Conservation (phyloP, 2,329 filamentous ascomycete genomes). For the Talaromyces sp. region DNA sequence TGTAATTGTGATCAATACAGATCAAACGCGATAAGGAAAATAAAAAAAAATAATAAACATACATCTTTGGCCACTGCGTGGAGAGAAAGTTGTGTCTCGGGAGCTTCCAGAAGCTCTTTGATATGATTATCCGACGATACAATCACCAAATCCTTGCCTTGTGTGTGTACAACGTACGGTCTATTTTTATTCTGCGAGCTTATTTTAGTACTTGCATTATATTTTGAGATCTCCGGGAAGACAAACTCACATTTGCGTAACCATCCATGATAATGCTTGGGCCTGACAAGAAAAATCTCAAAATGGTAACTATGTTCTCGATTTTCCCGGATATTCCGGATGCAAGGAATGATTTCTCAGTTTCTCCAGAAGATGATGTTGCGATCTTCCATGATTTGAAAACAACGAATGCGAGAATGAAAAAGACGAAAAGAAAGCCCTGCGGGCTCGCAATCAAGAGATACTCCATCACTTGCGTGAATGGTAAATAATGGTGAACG, state of each 20-base stretch:
- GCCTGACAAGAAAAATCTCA: background rate
- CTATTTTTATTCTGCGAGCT: background rate
- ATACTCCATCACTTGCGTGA: background rate
- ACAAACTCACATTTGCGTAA: background rate
- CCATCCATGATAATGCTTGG: background rate
- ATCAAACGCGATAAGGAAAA: background rate
- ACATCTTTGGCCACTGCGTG: slow-evolving; percentile 4
- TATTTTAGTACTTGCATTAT: background rate
- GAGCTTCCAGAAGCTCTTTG: background rate
- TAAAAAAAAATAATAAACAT: background rate
- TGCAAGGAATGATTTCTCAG: background rate
- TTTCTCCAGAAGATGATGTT: background rate
- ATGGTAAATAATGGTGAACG: no score
- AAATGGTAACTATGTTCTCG: background rate
- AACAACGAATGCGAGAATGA: background rate
- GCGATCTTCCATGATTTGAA: background rate
- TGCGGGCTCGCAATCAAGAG: background rate
- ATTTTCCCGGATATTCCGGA: background rate
- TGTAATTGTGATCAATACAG: background rate
- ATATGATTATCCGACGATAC: slow-evolving; percentile 3
- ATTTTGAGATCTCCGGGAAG: background rate
- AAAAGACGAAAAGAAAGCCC: background rate
- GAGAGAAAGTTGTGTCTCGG: background rate
- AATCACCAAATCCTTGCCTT: background rate
- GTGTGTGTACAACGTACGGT: background rate